These are phyloP conservation scores for Plicaturopsis crispa DNA, from an alignment of 768 basidiomycete genomes.

Conservation along the genomic window DNA sequence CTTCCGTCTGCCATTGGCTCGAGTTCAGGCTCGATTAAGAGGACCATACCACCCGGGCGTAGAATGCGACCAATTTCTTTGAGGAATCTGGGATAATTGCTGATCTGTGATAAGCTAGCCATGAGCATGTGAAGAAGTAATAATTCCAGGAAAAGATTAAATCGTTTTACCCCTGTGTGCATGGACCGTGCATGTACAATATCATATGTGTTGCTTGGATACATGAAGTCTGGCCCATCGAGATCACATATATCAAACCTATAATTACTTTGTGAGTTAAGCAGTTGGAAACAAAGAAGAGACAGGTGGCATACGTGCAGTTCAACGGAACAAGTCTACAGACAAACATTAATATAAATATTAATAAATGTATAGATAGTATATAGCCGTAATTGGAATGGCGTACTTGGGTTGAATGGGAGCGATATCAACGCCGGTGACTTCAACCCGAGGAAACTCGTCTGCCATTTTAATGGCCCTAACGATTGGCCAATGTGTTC, in stretches of 20 bases:
- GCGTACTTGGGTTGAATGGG: constrained; percentile 66
- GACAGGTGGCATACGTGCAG: constrained; percentile 69
- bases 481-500: constrained; percentile 1
- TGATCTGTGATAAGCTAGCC: constrained; percentile 53
- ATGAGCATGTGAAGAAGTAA: no score
- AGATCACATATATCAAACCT: constrained; percentile 72
- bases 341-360: not conserved
- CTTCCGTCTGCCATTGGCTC: constrained; percentile 41
- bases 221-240: constrained; percentile 52
- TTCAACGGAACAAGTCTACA: constrained; percentile 57
- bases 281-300: not conserved
- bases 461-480: constrained; percentile 74
- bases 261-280: not conserved
- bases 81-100: constrained; percentile 52
- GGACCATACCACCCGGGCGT: constrained; percentile 62
- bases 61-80: constrained; percentile 58
- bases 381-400: no score
- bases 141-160: no score
- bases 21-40: constrained; percentile 57
- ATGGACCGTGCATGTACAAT: constrained; percentile 61
- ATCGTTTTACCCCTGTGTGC: constrained; percentile 5
- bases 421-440: constrained; percentile 64
- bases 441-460: constrained; percentile 59
- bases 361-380: not conserved
- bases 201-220: constrained; percentile 56